Conservation (phyloP, 305 asterid species). For the Striga hermonthica region DNA sequence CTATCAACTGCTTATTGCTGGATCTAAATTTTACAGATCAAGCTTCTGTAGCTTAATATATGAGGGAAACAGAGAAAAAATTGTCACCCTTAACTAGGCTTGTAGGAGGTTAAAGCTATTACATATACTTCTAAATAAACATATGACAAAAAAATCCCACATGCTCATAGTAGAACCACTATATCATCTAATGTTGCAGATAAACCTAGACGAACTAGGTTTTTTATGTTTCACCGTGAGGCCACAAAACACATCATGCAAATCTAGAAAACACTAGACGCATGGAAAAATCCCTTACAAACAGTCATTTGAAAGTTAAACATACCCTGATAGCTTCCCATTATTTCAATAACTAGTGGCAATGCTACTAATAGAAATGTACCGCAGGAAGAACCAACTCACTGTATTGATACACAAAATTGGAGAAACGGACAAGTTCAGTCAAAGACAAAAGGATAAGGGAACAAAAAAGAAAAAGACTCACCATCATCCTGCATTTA, state of each 20-base stretch:
- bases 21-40: slow-evolving; percentile 26
- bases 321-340: slow-evolving; percentile 23
- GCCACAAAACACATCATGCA: slow-evolving; percentile 15
- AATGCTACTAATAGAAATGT: slow-evolving; percentile 25
- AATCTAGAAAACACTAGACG: slow-evolving; percentile 20
- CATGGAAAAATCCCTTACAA: not conserved
- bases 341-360: slow-evolving; percentile 17
- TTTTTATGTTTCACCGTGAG: slow-evolving; percentile 27
- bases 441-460: slow-evolving; percentile 24
- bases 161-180: slow-evolving; percentile 22
- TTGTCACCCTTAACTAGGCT: not conserved
- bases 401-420: slow-evolving; percentile 19
- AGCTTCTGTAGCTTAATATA: slow-evolving; percentile 19
- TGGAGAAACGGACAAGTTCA: slow-evolving; percentile 25
- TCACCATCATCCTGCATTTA: slow-evolving; percentile 99
- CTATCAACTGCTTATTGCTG: slow-evolving; percentile 1
- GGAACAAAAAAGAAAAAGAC: slow-evolving; percentile 27
- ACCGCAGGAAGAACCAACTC: slow-evolving; percentile 27
- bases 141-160: slow-evolving; percentile 26
- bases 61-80: not conserved
- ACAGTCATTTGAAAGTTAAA: slow-evolving; percentile 24
- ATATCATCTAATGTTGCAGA: slow-evolving; percentile 25
- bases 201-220: slow-evolving; percentile 28
- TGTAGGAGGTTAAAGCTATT: slow-evolving; percentile 9
- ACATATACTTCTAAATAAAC: slow-evolving; percentile 19